Conservation (phyloP, 2,329 filamentous ascomycete species). For the Colletotrichum musae region DNA sequence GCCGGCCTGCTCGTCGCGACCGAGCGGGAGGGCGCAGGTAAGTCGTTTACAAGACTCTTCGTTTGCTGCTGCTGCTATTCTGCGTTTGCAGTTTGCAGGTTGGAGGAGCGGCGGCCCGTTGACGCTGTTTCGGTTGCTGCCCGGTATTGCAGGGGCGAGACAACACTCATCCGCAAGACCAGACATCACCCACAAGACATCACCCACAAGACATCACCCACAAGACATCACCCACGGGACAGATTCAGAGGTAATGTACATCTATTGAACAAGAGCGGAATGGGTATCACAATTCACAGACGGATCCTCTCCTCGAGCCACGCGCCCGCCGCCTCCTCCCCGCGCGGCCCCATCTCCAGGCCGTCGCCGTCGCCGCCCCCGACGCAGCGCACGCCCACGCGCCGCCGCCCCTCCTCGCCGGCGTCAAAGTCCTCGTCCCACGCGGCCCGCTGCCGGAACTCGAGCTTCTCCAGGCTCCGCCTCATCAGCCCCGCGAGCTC, state of each 20-base stretch:
- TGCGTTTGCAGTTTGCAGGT: too few relatives aligned
- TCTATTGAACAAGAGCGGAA: constrained; percentile 2
- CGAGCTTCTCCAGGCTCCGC: constrained; percentile 61
- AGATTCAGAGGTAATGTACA: background rate
- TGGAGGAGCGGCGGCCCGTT: too few relatives aligned
- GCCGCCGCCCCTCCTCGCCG: constrained; percentile 51
- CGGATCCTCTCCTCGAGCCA: constrained; percentile 49
- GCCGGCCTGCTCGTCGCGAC: constrained; percentile 3
- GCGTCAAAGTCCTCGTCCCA: constrained; percentile 58
- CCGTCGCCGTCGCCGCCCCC: constrained; percentile 46
- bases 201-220: too few relatives aligned
- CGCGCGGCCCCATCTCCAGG: constrained; percentile 47
- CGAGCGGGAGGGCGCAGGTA: constrained; percentile 1
- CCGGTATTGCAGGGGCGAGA: too few relatives aligned
- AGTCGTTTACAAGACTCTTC: background rate
- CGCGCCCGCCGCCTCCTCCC: constrained; percentile 45
- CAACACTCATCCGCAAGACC: too few relatives aligned
- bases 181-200: too few relatives aligned
- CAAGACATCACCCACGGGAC: too few relatives aligned
- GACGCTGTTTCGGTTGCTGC: too few relatives aligned
- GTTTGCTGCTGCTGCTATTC: too few relatives aligned
- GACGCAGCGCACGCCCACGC: constrained; percentile 57
- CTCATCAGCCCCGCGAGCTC: constrained; percentile 65
- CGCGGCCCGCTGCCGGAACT: constrained; percentile 58
- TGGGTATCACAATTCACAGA: constrained; percentile 36